phyloP scores from a whole-genome alignment of 441 rosid species.

The Populus hybrid region DNA sequence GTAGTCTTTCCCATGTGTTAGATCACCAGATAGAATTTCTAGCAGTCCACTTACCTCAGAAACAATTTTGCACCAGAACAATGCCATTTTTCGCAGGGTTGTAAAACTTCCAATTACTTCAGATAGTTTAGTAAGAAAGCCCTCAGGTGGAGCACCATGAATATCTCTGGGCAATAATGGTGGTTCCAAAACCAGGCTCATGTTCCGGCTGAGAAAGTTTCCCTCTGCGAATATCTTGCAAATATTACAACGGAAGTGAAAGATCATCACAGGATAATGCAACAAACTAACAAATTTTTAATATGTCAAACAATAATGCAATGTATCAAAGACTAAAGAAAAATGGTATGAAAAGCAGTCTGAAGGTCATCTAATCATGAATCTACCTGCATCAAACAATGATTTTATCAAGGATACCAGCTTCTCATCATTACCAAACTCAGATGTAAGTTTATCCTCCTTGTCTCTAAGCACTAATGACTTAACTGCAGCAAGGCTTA shows the following conservation, averaged over 20 bases:
- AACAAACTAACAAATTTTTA: background rate
- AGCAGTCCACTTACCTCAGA: conserved; percentile 58
- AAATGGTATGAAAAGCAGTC: background rate
- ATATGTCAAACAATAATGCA: background rate
- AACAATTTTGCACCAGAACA: conserved; percentile 82
- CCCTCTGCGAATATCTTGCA: conserved; percentile 78
- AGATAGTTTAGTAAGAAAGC: conserved; percentile 77
- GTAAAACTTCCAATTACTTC: conserved; percentile 92
- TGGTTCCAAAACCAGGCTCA: conserved; percentile 45
- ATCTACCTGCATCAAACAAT: conserved; percentile 73
- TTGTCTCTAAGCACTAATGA: conserved; percentile 90
- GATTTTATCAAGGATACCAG: conserved; percentile 36
- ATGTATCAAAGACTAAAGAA: conserved; percentile 4
- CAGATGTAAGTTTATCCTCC: conserved; percentile 63
- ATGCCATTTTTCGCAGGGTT: conserved; percentile 67
- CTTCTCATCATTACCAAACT: conserved; percentile 58
- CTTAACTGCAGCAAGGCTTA: conserved; percentile 87
- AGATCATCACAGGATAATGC: conserved; percentile 44
- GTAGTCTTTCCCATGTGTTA: background rate
- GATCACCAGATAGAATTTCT: conserved; percentile 3
- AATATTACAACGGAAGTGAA: conserved; percentile 64
- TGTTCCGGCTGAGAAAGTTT: conserved; percentile 70
- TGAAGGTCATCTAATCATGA: conserved; percentile 11
- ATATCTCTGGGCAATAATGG: conserved; percentile 64
- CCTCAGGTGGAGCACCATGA: conserved; percentile 80